A percentile compares a stretch with the other conserved stretches of the same genome.
phyloP scores from a whole-genome alignment of 2,329 filamentous ascomycete species.

The Rosellinia necatrix region DNA sequence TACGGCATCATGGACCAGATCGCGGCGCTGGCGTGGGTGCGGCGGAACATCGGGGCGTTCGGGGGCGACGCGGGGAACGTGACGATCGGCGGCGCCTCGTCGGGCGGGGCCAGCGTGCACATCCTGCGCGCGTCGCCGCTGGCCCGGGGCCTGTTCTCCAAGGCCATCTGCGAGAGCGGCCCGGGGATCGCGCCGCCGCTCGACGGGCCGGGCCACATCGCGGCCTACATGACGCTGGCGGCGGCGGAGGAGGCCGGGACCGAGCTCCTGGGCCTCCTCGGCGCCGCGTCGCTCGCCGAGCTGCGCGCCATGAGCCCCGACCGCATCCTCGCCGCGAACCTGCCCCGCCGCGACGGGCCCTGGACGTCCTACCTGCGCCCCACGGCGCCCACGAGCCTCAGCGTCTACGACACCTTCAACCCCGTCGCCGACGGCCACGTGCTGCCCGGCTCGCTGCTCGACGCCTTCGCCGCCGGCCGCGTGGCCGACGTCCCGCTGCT shows the following conservation, averaged over 20 bases:
- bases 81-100: constrained; percentile 19
- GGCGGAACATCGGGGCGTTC: constrained; percentile 20
- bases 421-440: constrained; percentile 20
- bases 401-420: constrained; percentile 21
- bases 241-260: constrained; percentile 20
- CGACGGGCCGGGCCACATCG: constrained; percentile 19
- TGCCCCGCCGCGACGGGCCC: constrained; percentile 13
- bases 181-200: constrained; percentile 19
- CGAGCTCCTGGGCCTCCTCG: constrained; percentile 9
- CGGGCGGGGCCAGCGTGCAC: constrained; percentile 18
- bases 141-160: constrained; percentile 16
- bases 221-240: constrained; percentile 14
- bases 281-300: constrained; percentile 14
- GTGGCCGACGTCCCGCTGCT: constrained; percentile 15
- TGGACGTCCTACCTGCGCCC: constrained; percentile 22
- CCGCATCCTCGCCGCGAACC: constrained; percentile 6
- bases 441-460: constrained; percentile 14
- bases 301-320: constrained; percentile 12
- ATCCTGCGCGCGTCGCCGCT: constrained; percentile 18
- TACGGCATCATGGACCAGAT: constrained; percentile 26
- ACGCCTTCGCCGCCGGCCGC: constrained; percentile 2
- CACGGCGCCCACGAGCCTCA: constrained; percentile 16
- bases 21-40: constrained; percentile 21
- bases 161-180: constrained; percentile 22
- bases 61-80: constrained; percentile 15